Base-by-base conservation (phyloP, 116 monocot genomes). In the Thalassia testudinum region DNA sequence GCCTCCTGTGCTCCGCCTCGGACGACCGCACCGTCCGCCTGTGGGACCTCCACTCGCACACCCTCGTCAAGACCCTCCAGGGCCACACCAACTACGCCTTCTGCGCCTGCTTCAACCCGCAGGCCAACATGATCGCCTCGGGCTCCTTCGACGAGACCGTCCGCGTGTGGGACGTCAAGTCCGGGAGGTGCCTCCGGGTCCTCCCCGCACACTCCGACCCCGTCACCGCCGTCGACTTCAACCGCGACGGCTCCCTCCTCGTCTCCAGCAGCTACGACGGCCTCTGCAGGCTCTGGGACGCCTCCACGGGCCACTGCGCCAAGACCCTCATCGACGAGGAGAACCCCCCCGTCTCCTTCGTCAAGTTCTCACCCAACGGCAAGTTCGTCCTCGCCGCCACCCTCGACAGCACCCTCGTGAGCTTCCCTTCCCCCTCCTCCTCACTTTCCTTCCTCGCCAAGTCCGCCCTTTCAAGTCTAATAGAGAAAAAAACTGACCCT, bases 131-230 rank as follows among this genome's bases (percentile, higher is more conserved):
- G 57, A 59, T 67, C 49, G 73, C 62, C 12, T 67, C 67, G 17
- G 62, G 67, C 1, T 67, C 67, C 24, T 73, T 73, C 38, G 73
- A 73, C 58, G 57, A 67, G 62, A 73, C 67, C 16, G 62, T 73
- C 8, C 62, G 63, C 19, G 53, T 73, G 25, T 73, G 67, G 67
- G 73, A 73, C 15, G 63, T 73, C 24, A 67, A 67, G 58, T 52
- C 52, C 17, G 67, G 70, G 18, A 70, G 58, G 25, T 70, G 70
- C 49, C 50, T 70, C 16, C 42, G 70, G 5, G 63, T 70, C 22
- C 58, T 70, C 10, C 70, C 70, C 1, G 70, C 70, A 12, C 70
- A 70, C 52, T 70, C 70, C 5, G 60, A 70, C 44, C 70, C 69
- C 2, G 62, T 69, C 14, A 69, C 69, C 7, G 62, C 69, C 26